A percentile compares a stretch with the other conserved stretches of the same genome.
Conservation (phyloP, 1,139 yeast species). For the Protomyces gravidus region DNA sequence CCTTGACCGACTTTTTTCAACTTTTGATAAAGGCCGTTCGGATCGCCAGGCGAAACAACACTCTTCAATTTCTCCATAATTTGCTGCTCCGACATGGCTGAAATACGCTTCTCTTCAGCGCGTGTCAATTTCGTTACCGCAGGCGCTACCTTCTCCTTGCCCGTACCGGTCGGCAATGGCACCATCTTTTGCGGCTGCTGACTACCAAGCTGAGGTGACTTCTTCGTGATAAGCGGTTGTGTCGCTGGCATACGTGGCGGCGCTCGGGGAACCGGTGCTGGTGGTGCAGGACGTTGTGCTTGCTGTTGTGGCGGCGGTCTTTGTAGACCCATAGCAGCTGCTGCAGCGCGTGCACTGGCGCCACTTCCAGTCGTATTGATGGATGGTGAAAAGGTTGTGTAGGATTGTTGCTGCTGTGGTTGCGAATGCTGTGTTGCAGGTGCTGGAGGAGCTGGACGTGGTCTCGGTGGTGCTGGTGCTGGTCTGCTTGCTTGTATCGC, state of each 20-base stretch:
- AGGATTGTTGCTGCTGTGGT: background rate
- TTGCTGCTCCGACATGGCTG: conserved; percentile 79
- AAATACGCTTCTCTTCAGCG: conserved; percentile 56
- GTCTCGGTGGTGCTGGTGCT: conserved; percentile 23
- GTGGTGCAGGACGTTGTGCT: background rate
- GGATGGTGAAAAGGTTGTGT: too few relatives aligned
- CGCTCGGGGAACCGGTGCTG: conserved; percentile 3
- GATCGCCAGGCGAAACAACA: conserved; percentile 79
- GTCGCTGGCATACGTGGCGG: background rate
- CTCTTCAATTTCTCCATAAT: conserved; percentile 76
- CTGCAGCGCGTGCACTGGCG: conserved; percentile 1
- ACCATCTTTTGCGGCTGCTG: conserved; percentile 3
- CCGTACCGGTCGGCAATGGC: conserved; percentile 10
- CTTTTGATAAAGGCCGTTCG: conserved; percentile 77
- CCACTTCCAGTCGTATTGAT: conserved; percentile 1
- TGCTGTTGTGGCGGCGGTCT: background rate
- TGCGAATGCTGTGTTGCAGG: background rate
- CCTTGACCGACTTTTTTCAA: conserved; percentile 99
- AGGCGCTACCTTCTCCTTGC: conserved; percentile 17
- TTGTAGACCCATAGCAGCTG: background rate
- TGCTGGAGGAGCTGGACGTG: background rate
- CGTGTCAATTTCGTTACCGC: conserved; percentile 34
- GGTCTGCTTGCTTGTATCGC: conserved; percentile 21
- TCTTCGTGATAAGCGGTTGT: conserved; percentile 14
- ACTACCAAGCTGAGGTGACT: background rate